phyloP scores from a whole-genome alignment of 2,329 filamentous ascomycete species.

The Phialemoniopsis sp. region DNA sequence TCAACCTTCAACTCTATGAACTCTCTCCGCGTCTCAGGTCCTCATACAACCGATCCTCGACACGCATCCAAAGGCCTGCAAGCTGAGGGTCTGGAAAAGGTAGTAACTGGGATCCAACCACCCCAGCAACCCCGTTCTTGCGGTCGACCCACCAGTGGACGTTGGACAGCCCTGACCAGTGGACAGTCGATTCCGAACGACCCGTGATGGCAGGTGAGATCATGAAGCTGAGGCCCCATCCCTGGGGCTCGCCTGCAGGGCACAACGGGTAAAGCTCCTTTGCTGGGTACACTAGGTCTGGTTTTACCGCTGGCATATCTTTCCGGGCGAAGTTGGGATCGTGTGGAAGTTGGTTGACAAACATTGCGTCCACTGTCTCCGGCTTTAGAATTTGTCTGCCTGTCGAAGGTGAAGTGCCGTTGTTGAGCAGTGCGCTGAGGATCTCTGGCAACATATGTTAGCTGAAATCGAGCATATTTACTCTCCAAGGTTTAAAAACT shows the following conservation, averaged over 20 bases:
- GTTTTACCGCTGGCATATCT: slow-evolving; percentile 39
- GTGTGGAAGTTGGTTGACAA: slow-evolving; percentile 55
- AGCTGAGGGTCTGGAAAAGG: slow-evolving; percentile 35
- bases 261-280: slow-evolving; percentile 44
- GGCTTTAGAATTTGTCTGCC: slow-evolving; percentile 47
- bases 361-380: slow-evolving; percentile 60
- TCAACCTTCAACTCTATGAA: no score
- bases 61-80: no score
- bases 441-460: slow-evolving; percentile 50
- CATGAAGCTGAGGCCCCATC: slow-evolving; percentile 61
- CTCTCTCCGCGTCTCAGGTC: no score
- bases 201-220: slow-evolving; percentile 47
- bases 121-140: slow-evolving; percentile 52
- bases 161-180: slow-evolving; percentile 59
- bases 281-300: slow-evolving; percentile 39
- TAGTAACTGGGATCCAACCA: slow-evolving; percentile 45
- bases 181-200: slow-evolving; percentile 42
- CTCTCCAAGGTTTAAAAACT: no score
- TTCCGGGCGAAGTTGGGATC: slow-evolving; percentile 48
- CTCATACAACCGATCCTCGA: no score
- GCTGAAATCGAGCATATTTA: no score
- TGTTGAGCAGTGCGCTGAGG: slow-evolving; percentile 58
- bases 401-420: slow-evolving; percentile 56
- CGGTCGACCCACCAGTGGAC: slow-evolving; percentile 61
- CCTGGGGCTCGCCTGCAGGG: slow-evolving; percentile 46